Evolutionary conservation across 768 basidiomycete genomes (phyloP).

Genomic region (Asterophora lycoperdoides): DNA sequence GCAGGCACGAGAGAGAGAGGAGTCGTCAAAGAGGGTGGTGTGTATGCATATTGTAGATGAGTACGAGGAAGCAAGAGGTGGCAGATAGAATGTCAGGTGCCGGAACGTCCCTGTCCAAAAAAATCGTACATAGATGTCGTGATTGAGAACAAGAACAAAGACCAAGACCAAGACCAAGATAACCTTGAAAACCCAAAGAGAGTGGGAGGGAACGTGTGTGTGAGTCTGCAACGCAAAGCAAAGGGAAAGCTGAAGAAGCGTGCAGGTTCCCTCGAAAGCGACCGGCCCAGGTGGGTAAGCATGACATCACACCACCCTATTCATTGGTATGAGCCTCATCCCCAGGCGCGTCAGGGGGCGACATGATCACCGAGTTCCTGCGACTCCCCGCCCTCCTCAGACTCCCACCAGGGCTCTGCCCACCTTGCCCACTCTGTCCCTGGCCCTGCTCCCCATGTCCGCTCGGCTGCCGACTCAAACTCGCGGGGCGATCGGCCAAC

Average conservation of each 20-base stretch:
- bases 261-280: background rate
- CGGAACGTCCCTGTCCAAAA: constrained; percentile 15
- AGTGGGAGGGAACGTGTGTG: no score
- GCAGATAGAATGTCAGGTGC: background rate
- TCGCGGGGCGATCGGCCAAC: constrained; percentile 23
- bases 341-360: constrained; percentile 25
- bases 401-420: no score
- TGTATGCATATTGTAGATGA: background rate
- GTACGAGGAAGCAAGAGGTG: background rate
- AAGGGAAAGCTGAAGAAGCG: constrained; percentile 3
- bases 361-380: constrained; percentile 35
- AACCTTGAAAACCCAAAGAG: no score
- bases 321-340: no score
- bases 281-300: no score
- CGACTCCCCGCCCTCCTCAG: constrained; percentile 27
- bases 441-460: constrained; percentile 1
- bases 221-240: no score
- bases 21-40: background rate
- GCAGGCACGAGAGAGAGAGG: no score
- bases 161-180: background rate
- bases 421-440: constrained; percentile 9
- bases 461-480: constrained; percentile 19
- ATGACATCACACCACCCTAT: no score
- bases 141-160: constrained; percentile 14
- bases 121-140: constrained; percentile 10